phyloP scores from a whole-genome alignment of 2,329 filamentous ascomycete species.

The Blumeria graminis region DNA sequence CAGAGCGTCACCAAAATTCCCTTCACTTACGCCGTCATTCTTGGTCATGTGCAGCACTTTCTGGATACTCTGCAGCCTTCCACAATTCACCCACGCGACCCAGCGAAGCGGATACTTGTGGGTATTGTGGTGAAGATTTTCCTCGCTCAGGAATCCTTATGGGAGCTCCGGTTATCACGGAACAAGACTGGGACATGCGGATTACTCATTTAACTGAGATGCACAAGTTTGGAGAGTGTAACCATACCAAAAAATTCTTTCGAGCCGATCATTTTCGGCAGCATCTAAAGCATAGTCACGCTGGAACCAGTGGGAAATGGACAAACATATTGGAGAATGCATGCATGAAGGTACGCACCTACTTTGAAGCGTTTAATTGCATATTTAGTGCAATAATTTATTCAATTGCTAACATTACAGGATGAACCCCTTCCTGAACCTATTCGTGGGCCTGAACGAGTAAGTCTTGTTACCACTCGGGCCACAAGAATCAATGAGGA shows the following conservation, averaged over 20 bases:
- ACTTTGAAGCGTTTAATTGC: background rate
- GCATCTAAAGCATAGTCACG: conserved; percentile 93
- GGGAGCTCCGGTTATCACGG: conserved; percentile 29
- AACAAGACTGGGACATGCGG: conserved; percentile 70
- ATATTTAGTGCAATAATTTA: background rate
- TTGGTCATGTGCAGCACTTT: conserved; percentile 85
- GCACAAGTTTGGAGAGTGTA: conserved; percentile 96
- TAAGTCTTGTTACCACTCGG: conserved; percentile 9
- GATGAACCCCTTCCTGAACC: conserved; percentile 39
- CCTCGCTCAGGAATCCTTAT: conserved; percentile 18
- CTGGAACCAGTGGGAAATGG: conserved; percentile 92
- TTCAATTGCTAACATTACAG: conserved; percentile 2
- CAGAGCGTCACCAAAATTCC: conserved; percentile 86
- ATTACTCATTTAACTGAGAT: conserved; percentile 70
- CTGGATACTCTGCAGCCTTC: conserved; percentile 57
- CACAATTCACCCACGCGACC: conserved; percentile 50
- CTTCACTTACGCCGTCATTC: conserved; percentile 79
- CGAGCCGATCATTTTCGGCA: conserved; percentile 94
- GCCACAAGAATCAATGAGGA: conserved; percentile 10
- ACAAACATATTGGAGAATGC: conserved; percentile 94
- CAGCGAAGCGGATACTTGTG: conserved; percentile 56
- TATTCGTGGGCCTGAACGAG: conserved; percentile 12
- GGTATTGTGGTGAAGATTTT: conserved; percentile 91
- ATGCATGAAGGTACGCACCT: conserved; percentile 45
- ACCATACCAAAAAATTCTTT: conserved; percentile 95